Percentiles rank a stretch among this genome's conserved stretches.
Evolutionary conservation across 1,139 yeast genomes (phyloP).

Genomic region (Nadsonia commutata): DNA sequence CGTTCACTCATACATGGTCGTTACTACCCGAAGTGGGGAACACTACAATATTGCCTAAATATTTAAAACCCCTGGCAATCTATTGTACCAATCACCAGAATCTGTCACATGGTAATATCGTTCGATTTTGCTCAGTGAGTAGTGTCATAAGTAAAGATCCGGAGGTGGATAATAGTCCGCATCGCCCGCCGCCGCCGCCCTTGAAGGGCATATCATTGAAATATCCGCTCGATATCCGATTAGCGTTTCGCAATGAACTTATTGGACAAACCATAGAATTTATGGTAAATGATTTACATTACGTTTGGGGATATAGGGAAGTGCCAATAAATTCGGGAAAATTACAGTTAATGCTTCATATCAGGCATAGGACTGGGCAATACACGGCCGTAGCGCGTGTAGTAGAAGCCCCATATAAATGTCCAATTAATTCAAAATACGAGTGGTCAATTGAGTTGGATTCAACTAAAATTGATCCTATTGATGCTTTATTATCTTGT

Average conservation of each 20-base stretch:
- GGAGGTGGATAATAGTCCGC: too few relatives aligned
- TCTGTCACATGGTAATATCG: constrained; percentile 12
- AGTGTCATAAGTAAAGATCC: too few relatives aligned
- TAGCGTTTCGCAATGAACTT: neutral
- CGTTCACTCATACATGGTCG: constrained; percentile 12
- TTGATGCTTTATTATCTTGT: constrained; percentile 14
- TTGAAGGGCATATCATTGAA: constrained; percentile 7
- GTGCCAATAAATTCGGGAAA: constrained; percentile 8
- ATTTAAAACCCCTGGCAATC: constrained; percentile 11
- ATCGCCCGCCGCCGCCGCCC: neutral
- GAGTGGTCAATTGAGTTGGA: constrained; percentile 17
- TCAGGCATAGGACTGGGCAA: constrained; percentile 4
- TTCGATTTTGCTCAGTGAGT: neutral
- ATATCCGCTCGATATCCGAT: constrained; percentile 5
- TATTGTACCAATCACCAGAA: constrained; percentile 9
- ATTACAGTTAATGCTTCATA: constrained; percentile 12
- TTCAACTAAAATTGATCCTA: constrained; percentile 12
- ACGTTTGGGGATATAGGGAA: constrained; percentile 10
- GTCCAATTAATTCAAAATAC: constrained; percentile 11
- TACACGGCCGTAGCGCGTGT: constrained; percentile 13
- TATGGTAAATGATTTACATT: constrained; percentile 4
- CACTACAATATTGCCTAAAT: neutral
- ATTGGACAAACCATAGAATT: constrained; percentile 4
- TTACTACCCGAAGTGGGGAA: constrained; percentile 8
- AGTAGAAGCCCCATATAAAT: constrained; percentile 9